phyloP scores from a whole-genome alignment of 2,329 filamentous ascomycete genomes.

The Colletotrichum liaoningense region DNA sequence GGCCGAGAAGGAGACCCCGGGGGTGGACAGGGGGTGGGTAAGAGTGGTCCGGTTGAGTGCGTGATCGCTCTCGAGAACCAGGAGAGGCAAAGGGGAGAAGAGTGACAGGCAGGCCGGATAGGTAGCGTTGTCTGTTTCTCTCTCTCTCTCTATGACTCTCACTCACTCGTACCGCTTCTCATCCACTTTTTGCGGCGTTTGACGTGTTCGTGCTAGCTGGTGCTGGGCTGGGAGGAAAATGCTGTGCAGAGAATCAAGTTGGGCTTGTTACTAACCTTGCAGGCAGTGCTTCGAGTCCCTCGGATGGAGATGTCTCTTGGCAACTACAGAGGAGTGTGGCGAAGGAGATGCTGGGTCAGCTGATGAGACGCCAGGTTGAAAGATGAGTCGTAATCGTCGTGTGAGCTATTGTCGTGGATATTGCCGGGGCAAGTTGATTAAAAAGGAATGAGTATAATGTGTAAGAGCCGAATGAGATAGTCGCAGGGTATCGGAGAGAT shows the following conservation, averaged over 20 bases:
- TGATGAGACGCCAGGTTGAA: slow-evolving; percentile 15
- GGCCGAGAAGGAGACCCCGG: slow-evolving; percentile 28
- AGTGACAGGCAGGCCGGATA: slow-evolving; percentile 6
- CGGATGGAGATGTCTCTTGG: slow-evolving; percentile 24
- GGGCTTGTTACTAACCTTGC: slow-evolving; percentile 28
- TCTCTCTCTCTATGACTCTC: not conserved
- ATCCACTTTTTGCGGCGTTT: not conserved
- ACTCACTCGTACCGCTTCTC: not conserved
- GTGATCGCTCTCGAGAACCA: slow-evolving; percentile 20
- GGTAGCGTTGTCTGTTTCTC: not conserved
- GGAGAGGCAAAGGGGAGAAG: slow-evolving; percentile 1
- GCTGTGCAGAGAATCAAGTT: slow-evolving; percentile 14
- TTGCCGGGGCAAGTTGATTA: slow-evolving; percentile 21
- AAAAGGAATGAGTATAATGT: slow-evolving; percentile 30
- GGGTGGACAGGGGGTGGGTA: slow-evolving; percentile 11
- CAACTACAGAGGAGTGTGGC: slow-evolving; percentile 24
- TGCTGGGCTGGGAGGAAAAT: not conserved
- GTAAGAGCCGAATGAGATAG: slow-evolving; percentile 17
- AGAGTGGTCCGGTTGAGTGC: slow-evolving; percentile 28
- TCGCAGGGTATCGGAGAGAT: slow-evolving; percentile 23
- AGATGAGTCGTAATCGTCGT: slow-evolving; percentile 33
- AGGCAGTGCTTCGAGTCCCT: slow-evolving; percentile 23
- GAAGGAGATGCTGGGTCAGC: slow-evolving; percentile 31
- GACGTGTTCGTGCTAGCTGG: not conserved
- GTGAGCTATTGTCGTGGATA: slow-evolving; percentile 8